Conservation (phyloP, 805 yeast species). For the Torulaspora microellipsoides region DNA sequence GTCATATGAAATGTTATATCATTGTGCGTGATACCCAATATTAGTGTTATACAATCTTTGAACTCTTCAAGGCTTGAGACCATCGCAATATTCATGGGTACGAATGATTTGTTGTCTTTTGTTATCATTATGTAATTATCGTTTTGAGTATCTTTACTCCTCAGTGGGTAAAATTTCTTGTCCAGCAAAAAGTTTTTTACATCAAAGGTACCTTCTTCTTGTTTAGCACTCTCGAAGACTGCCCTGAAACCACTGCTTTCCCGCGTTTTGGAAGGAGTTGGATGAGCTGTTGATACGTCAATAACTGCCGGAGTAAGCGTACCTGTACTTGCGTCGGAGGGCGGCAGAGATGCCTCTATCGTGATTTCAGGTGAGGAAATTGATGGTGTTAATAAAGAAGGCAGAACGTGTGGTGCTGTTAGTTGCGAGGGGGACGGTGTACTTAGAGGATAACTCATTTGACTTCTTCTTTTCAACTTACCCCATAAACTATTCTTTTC, state of each 20-base stretch:
- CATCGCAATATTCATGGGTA: constrained; percentile 42
- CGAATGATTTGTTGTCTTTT: constrained; percentile 53
- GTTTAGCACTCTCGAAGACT: background rate
- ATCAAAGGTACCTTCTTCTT: constrained; percentile 3
- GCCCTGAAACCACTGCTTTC: background rate
- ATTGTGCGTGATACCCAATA: constrained; percentile 30
- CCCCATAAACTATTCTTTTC: constrained; percentile 30
- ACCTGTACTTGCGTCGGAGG: constrained; percentile 7
- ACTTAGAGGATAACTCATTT: constrained; percentile 9
- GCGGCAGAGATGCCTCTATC: background rate
- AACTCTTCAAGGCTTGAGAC: constrained; percentile 34
- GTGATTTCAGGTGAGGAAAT: background rate
- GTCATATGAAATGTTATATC: constrained; percentile 52
- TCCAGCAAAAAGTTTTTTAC: constrained; percentile 27
- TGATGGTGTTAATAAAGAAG: constrained; percentile 2
- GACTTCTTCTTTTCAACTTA: constrained; percentile 29
- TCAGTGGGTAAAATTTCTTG: constrained; percentile 37
- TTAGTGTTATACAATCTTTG: constrained; percentile 39
- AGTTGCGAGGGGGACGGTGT: constrained; percentile 3
- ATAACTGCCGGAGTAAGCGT: constrained; percentile 5
- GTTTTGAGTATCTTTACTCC: constrained; percentile 3
- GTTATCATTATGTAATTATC: constrained; percentile 51
- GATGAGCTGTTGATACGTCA: constrained; percentile 3
- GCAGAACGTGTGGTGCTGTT: background rate
- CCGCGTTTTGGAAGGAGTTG: constrained; percentile 4